phyloP scores from a whole-genome alignment of 768 basidiomycete genomes.

The Serpula lacrymans region DNA sequence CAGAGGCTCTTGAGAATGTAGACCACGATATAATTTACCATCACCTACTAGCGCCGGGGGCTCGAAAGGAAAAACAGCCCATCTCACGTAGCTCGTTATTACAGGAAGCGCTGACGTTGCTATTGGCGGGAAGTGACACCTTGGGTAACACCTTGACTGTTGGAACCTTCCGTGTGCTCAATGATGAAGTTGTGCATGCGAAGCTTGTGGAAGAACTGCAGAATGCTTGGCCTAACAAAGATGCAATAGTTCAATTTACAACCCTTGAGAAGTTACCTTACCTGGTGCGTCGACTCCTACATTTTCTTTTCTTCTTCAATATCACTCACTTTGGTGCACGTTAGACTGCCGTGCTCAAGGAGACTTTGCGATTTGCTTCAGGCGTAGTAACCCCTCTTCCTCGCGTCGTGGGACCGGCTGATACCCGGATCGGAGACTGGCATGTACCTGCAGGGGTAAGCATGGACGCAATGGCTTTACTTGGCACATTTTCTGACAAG shows the following conservation, averaged over 20 bases:
- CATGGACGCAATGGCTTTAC: not conserved
- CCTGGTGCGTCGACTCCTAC: constrained; percentile 35
- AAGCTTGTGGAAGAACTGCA: constrained; percentile 32
- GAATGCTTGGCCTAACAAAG: constrained; percentile 33
- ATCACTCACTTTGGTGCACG: constrained; percentile 1
- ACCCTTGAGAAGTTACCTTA: constrained; percentile 41
- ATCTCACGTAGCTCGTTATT: constrained; percentile 13
- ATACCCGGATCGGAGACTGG: constrained; percentile 31
- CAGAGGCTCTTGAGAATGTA: constrained; percentile 17
- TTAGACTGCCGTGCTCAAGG: constrained; percentile 47
- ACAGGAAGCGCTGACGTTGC: constrained; percentile 35
- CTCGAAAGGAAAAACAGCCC: constrained; percentile 1
- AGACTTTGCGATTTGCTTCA: constrained; percentile 41
- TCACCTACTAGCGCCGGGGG: constrained; percentile 15
- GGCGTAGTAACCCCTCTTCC: constrained; percentile 41
- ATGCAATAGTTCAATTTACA: constrained; percentile 20
- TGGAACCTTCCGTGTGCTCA: constrained; percentile 36
- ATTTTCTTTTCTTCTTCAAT: not conserved
- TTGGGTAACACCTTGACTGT: constrained; percentile 36
- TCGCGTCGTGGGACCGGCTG: constrained; percentile 36
- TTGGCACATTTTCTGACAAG: constrained; percentile 1
- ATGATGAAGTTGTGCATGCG: constrained; percentile 21
- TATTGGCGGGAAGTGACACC: constrained; percentile 38
- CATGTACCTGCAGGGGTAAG: constrained; percentile 38
- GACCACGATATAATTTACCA: constrained; percentile 18